Base-by-base conservation (phyloP, 2,329 filamentous ascomycete species). In the Corinectria fuckeliana region DNA sequence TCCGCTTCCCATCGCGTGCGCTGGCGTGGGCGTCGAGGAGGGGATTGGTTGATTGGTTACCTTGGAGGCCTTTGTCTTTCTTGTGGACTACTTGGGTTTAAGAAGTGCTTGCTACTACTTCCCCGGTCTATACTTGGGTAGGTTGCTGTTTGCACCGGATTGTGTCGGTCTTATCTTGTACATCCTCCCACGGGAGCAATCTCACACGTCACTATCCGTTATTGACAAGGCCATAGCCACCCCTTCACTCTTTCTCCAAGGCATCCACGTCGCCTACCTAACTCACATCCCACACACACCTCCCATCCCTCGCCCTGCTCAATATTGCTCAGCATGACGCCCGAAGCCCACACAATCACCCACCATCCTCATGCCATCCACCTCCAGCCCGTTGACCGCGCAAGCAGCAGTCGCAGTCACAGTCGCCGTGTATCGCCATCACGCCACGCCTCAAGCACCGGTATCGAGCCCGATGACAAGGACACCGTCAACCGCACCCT, bases 341-440 rank as follows among this genome's bases (percentile, higher is more conserved):
- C 78, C 39, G 77, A 81, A 63, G 72, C 70, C 30, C 75, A 72
- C 41, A 76, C 74, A 59, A 76, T 80, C 58, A 78, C 77, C 11
- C 76, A 78, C 65, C 79, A 81, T 56, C 78, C 80, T 26, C 77
- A 80, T 58, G 74, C 78, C n/a, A 79, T 80, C 61, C 74, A 76
- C 26, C 70, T 80, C 16, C 76, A 76, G 38, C 69, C 77, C 50
- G 69, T 75, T 9, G 68, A 72, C 13, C 60, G 58, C 63, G 26
- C 66, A 49, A 69, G 68, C 58, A 69, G 65, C 45, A 59, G 50
- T 11, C 56, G 50, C 18, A 48, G 36, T 25, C 48, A 26, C 41
- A 52, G 48, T 14, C 55, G 41, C 30, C 71, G 69, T 28, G 63
- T 70, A 14, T 70, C 72, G 9, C 64, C 61, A 26, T 62, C 57